These are phyloP conservation scores for Puccinia horiana DNA, from an alignment of 1,284 basidiomycete genomes.

Conservation along the genomic window DNA sequence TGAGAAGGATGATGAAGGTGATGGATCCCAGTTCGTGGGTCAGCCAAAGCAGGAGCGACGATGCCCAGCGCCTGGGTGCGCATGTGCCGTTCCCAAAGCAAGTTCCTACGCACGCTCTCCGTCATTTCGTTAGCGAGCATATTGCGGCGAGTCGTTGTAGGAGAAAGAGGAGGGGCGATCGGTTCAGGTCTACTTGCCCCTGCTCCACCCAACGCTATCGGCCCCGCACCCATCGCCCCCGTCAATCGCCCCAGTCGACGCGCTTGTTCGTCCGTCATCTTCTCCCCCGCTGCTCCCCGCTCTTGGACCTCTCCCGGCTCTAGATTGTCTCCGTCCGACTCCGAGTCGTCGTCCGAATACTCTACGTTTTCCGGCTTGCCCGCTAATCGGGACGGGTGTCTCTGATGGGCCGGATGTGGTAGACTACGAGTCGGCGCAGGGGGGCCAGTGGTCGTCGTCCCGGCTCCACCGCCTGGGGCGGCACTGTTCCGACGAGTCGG, in stretches of 20 bases:
- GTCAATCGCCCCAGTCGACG: neutral
- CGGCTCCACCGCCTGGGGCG: neutral
- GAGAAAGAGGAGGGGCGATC: slow-evolving; percentile 72
- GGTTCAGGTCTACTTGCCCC: neutral
- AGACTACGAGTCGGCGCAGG: neutral
- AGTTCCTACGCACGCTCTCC: slow-evolving; percentile 75
- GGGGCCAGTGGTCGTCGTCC: neutral
- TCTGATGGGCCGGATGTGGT: slow-evolving; percentile 3
- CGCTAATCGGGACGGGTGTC: slow-evolving; percentile 56
- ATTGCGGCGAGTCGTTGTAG: slow-evolving; percentile 75
- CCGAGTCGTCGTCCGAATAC: slow-evolving; percentile 66
- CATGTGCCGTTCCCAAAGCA: slow-evolving; percentile 74
- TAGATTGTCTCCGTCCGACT: neutral
- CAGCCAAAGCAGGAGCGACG: neutral
- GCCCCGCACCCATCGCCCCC: neutral
- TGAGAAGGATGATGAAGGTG: neutral
- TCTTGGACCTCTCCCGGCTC: slow-evolving; percentile 63
- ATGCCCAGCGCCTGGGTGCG: neutral
- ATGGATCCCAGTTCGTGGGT: neutral
- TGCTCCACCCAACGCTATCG: neutral
- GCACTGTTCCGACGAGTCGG: neutral
- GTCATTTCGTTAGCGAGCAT: slow-evolving; percentile 84
- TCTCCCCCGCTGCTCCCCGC: neutral
- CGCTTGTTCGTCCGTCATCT: neutral
- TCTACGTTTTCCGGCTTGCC: slow-evolving; percentile 70